Percentiles rank a stretch among this genome's conserved stretches.
These are phyloP conservation scores for Curvularia spicifera DNA, from an alignment of 2,329 filamentous ascomycete genomes.

Conservation along the genomic window DNA sequence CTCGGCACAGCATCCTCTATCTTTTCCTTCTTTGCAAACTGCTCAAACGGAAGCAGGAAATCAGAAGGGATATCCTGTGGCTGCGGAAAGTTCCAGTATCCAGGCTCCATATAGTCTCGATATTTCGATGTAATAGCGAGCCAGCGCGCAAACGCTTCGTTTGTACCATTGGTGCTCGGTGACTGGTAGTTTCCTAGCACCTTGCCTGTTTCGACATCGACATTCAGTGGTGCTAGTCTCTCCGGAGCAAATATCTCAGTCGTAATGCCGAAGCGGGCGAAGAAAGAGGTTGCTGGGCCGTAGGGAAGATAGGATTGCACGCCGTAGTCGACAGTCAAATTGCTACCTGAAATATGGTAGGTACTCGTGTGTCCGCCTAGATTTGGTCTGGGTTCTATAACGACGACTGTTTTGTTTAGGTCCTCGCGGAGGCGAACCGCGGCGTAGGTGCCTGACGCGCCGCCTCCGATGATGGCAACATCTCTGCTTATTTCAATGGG, in stretches of 20 bases:
- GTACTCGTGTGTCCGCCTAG: slow-evolving; percentile 60
- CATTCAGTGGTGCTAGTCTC: slow-evolving; percentile 26
- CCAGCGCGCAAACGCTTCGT: slow-evolving; percentile 27
- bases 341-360: slow-evolving; percentile 51
- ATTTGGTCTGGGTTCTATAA: slow-evolving; percentile 50
- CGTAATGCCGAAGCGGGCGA: slow-evolving; percentile 53
- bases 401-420: slow-evolving; percentile 48
- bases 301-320: slow-evolving; percentile 53
- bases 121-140: slow-evolving; percentile 27
- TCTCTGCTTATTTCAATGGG: slow-evolving; percentile 23
- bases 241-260: slow-evolving; percentile 9
- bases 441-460: slow-evolving; percentile 52
- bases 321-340: slow-evolving; percentile 47
- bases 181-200: slow-evolving; percentile 23
- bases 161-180: slow-evolving; percentile 23
- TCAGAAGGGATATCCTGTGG: slow-evolving; percentile 55
- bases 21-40: slow-evolving; percentile 56
- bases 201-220: slow-evolving; percentile 44
- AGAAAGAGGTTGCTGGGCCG: slow-evolving; percentile 53
- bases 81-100: slow-evolving; percentile 32
- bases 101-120: slow-evolving; percentile 24
- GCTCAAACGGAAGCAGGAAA: slow-evolving; percentile 56
- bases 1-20: slow-evolving; percentile 27
- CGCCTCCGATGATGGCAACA: slow-evolving; percentile 54
- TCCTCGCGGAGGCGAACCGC: slow-evolving; percentile 53